Percentiles rank a stretch among this genome's conserved stretches.
phyloP scores from a whole-genome alignment of 768 basidiomycete genomes.

The Boletus rex-veris region DNA sequence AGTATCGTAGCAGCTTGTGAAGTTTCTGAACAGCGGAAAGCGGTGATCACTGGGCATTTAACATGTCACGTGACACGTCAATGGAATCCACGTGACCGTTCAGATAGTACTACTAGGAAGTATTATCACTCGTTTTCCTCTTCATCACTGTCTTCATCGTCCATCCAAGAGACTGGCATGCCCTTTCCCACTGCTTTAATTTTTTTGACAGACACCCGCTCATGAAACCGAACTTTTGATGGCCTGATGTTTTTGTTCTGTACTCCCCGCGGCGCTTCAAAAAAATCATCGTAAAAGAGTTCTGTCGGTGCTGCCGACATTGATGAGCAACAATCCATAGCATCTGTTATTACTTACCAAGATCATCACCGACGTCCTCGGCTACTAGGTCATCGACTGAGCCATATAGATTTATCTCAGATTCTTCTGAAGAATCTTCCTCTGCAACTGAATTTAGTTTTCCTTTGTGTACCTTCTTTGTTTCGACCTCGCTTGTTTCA shows the following conservation, averaged over 20 bases:
- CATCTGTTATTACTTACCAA: slow-evolving; percentile 34
- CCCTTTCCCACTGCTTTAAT: slow-evolving; percentile 73
- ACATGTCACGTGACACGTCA: slow-evolving; percentile 13
- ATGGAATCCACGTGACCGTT: slow-evolving; percentile 2
- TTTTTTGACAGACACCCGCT: slow-evolving; percentile 76
- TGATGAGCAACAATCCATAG: neutral
- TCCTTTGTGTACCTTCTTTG: slow-evolving; percentile 57
- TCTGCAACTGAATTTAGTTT: slow-evolving; percentile 50
- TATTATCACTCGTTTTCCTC: slow-evolving; percentile 37
- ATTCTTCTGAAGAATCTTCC: slow-evolving; percentile 49
- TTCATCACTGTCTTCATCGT: slow-evolving; percentile 32
- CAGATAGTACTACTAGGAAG: too few species aligned
- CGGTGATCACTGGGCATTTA: slow-evolving; percentile 1
- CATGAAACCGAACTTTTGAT: slow-evolving; percentile 70
- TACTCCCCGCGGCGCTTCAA: slow-evolving; percentile 52
- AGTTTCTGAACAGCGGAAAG: neutral
- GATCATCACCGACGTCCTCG: slow-evolving; percentile 40
- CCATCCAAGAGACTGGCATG: slow-evolving; percentile 46
- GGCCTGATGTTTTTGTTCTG: slow-evolving; percentile 19
- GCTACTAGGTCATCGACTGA: slow-evolving; percentile 46
- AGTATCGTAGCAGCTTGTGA: neutral
- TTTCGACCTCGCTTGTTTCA: slow-evolving; percentile 77
- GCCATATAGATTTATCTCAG: slow-evolving; percentile 66
- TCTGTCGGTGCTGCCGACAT: slow-evolving; percentile 38
- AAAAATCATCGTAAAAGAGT: slow-evolving; percentile 75